A percentile compares a stretch with the other conserved stretches of the same genome.
Conservation (phyloP, 2,329 filamentous ascomycete genomes). For the Xylaria sp. region DNA sequence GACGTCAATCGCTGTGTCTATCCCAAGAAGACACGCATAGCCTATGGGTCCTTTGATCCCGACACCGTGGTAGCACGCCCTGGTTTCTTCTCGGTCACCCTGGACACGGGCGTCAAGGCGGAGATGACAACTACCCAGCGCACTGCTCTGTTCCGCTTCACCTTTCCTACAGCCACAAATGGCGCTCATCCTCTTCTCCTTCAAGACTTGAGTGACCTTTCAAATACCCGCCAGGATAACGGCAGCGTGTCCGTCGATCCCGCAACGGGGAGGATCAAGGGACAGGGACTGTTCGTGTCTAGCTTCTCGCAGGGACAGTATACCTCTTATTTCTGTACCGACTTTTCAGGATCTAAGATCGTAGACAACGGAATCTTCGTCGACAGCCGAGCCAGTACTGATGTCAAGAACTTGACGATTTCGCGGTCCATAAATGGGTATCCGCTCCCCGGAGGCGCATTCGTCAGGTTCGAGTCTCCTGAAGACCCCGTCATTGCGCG, state of each 20-base stretch:
- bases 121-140: conserved; percentile 77
- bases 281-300: conserved; percentile 70
- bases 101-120: conserved; percentile 67
- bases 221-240: conserved; percentile 68
- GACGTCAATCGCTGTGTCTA: conserved; percentile 72
- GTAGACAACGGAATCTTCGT: conserved; percentile 71
- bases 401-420: conserved; percentile 60
- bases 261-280: conserved; percentile 69
- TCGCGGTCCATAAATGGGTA: conserved; percentile 63
- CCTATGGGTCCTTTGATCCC: conserved; percentile 59
- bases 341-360: conserved; percentile 69
- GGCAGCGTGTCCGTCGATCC: conserved; percentile 66
- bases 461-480: conserved; percentile 67
- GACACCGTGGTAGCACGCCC: conserved; percentile 67
- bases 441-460: conserved; percentile 70
- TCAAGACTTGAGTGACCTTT: conserved; percentile 73
- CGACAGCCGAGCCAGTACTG: conserved; percentile 64
- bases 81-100: conserved; percentile 72
- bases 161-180: conserved; percentile 62
- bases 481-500: conserved; percentile 68
- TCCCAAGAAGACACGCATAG: conserved; percentile 58
- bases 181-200: conserved; percentile 68
- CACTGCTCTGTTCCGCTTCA: conserved; percentile 73
- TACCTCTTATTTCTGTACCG: conserved; percentile 72
- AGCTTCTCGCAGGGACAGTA: conserved; percentile 74